phyloP scores from a whole-genome alignment of 2,329 filamentous ascomycete species.

The Nemania sp. region DNA sequence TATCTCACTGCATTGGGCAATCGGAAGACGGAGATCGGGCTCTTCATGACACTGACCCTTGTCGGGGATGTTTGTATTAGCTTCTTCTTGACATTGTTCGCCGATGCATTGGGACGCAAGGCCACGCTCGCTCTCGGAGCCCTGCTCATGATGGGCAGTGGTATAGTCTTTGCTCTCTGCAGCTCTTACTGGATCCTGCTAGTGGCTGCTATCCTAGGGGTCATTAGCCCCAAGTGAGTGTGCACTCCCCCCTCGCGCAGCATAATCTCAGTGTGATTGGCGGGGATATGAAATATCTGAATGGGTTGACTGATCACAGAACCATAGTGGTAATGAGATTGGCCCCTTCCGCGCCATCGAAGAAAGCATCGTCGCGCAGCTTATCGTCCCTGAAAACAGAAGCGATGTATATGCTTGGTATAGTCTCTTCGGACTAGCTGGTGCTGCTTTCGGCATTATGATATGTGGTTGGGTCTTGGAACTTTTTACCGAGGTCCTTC shows the following conservation, averaged over 20 bases:
- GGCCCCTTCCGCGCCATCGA: conserved; percentile 66
- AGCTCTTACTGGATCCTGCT: conserved; percentile 62
- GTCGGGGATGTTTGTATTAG: conserved; percentile 62
- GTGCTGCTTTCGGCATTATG: conserved; percentile 60
- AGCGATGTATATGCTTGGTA: conserved; percentile 67
- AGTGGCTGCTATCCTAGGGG: conserved; percentile 59
- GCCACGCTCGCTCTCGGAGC: conserved; percentile 58
- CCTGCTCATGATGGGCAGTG: conserved; percentile 58
- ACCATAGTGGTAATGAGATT: conserved; percentile 62
- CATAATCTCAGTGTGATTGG: not conserved
- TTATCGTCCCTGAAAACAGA: conserved; percentile 50
- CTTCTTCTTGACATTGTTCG: conserved; percentile 60
- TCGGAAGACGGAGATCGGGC: conserved; percentile 56
- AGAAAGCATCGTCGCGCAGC: conserved; percentile 61
- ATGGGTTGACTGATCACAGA: not conserved
- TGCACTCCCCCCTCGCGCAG: not conserved
- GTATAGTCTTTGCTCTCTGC: conserved; percentile 56
- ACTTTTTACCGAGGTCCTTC: conserved; percentile 44
- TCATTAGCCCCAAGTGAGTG: conserved; percentile 59
- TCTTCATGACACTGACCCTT: conserved; percentile 69
- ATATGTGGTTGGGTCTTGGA: conserved; percentile 63
- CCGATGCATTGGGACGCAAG: conserved; percentile 60
- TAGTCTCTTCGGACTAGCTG: conserved; percentile 59
- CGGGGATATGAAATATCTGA: not conserved
- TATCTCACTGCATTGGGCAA: conserved; percentile 56